Evolutionary conservation across 495 filamentous ascomycete species (phyloP).

Genomic region (Saxispiralis lemnorum): DNA sequence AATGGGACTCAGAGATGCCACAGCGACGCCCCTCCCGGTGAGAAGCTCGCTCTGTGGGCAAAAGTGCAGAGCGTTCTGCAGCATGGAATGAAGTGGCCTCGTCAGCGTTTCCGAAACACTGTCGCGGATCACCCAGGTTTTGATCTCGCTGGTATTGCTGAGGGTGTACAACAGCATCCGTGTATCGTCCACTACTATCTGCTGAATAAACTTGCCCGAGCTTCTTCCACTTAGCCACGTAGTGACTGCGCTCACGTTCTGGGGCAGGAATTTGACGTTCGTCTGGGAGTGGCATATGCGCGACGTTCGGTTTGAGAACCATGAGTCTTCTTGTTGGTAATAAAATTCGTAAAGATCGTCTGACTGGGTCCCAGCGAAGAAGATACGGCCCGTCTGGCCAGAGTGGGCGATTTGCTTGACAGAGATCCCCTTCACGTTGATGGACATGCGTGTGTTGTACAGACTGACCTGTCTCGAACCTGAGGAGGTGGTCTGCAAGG

Average conservation of each 20-base stretch:
- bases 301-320: slow-evolving; percentile 69
- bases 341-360: slow-evolving; percentile 84
- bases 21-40: slow-evolving; percentile 37
- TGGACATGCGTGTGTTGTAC: slow-evolving; percentile 68
- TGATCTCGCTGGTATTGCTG: slow-evolving; percentile 72
- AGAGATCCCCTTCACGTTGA: slow-evolving; percentile 51
- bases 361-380: slow-evolving; percentile 61
- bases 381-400: slow-evolving; percentile 62
- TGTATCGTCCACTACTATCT: slow-evolving; percentile 76
- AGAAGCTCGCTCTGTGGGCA: slow-evolving; percentile 51
- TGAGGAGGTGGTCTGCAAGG: slow-evolving; percentile 38
- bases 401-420: slow-evolving; percentile 64
- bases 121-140: slow-evolving; percentile 12
- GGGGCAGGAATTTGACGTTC: slow-evolving; percentile 38
- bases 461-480: slow-evolving; percentile 55
- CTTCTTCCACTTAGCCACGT: neutral
- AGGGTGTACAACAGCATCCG: slow-evolving; percentile 79
- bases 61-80: slow-evolving; percentile 62
- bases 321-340: slow-evolving; percentile 91
- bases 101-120: slow-evolving; percentile 29
- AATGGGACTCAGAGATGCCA: slow-evolving; percentile 74
- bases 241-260: slow-evolving; percentile 1
- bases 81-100: slow-evolving; percentile 34
- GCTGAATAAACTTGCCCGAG: slow-evolving; percentile 30
- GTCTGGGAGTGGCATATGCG: slow-evolving; percentile 74